phyloP scores from a whole-genome alignment of 164 flowering plant genomes.

The Santalum album region DNA sequence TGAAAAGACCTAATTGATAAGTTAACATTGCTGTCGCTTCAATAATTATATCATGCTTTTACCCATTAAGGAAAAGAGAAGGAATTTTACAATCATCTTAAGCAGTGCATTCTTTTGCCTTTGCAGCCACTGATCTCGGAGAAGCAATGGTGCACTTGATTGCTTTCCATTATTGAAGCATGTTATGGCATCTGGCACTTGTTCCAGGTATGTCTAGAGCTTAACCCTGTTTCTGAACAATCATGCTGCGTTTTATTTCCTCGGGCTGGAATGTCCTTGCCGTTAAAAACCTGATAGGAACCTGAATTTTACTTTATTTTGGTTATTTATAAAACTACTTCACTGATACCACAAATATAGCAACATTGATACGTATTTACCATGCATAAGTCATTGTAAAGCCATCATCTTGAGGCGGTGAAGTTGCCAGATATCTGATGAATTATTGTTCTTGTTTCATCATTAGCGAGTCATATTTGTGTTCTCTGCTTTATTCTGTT shows the following conservation, averaged over 20 bases:
- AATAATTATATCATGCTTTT: no score
- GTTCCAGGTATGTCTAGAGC: neutral
- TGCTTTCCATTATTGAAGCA: neutral
- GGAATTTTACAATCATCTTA: neutral
- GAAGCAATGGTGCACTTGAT: constrained; percentile 1
- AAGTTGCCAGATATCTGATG: neutral
- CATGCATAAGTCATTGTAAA: no score
- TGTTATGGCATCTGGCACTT: neutral
- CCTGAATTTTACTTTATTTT: no score
- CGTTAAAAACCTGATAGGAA: neutral
- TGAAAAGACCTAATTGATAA: constrained; percentile 5
- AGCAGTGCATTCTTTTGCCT: neutral
- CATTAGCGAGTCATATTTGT: constrained; percentile 5
- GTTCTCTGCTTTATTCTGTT: neutral
- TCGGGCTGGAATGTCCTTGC: neutral
- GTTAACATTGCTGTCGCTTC: no score
- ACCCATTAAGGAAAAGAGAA: no score
- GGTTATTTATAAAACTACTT: no score
- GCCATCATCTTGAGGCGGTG: neutral
- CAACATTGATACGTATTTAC: no score
- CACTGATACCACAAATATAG: no score
- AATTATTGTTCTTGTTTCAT: neutral
- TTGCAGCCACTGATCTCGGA: neutral
- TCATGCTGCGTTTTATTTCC: neutral
- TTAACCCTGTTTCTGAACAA: neutral